Evolutionary conservation across 208 protist species (phyloP), one percentile per base, ranked within the genome.

Genomic region (Trichomonas gallinae): DNA sequence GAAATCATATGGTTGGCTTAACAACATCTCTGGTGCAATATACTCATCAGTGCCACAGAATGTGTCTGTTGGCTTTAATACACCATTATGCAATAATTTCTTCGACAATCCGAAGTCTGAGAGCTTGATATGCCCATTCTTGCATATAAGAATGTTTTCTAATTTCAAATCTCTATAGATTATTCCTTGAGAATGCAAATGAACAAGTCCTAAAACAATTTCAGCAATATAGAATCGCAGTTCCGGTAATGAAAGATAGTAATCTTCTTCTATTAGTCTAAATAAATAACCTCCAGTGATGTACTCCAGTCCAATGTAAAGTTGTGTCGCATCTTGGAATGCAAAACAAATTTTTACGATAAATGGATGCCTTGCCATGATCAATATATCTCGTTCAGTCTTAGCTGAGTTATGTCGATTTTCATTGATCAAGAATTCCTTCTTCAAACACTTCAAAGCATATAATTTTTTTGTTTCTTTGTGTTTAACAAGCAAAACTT

Each of bases 151-250:
- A n/a, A 96, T 38, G 31, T 96, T 96, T 81, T 63, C 44, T 17
- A 44, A 48, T 96, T 96, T 96, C 13, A 96, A 45, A 45, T 96
- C 91, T 63, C 91, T 0, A 45, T 81, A 96, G 31, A 96, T 45
- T 45, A 96, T 45, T 81, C 51, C 91, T 10, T 63, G 10, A 21
- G n/a, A 49, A 46, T 96, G 91, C 6, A 96, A 44, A 96, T 63
- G 46, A 13, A 42, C 48, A 36, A 96, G n/a, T 10, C 21, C 91
- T n/a, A 96, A 81, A 26, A 38, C 4, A 31, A 96, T 36, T 45
- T 82, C 36, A 21, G 91, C 91, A 58, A 46, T 6, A 31, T 82
- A 82, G 34, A 82, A 23, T 8, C 11, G 4, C 0, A 38, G 4
- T 45, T 72, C 26, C 31, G 48, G 3, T 31, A 31, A 3, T 40